Percentiles rank a stretch among this genome's conserved stretches.
Evolutionary conservation across 2,329 filamentous ascomycete genomes (phyloP).

Genomic region (Fusarium papillatum): DNA sequence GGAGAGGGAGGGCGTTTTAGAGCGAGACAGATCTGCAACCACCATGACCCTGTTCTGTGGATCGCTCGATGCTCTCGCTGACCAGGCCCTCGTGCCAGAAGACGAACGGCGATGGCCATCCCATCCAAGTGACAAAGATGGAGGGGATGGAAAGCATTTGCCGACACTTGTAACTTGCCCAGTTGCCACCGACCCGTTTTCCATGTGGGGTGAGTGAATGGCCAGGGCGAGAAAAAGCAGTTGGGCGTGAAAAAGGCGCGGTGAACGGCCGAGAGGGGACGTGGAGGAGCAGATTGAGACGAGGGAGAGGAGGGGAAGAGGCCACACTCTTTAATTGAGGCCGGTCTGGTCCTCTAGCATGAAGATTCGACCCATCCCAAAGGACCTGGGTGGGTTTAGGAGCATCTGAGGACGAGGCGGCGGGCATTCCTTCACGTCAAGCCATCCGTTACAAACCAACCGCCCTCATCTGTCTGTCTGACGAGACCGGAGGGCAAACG

Average conservation of each 20-base stretch:
- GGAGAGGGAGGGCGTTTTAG: constrained; percentile 17
- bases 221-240: constrained; percentile 29
- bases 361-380: neutral
- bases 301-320: constrained; percentile 23
- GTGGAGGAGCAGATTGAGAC: constrained; percentile 14
- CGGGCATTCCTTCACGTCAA: constrained; percentile 7
- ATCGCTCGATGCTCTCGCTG: constrained; percentile 16
- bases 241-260: constrained; percentile 33
- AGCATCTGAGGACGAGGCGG: neutral
- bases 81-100: constrained; percentile 2
- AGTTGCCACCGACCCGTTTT: constrained; percentile 37
- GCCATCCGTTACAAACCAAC: constrained; percentile 3
- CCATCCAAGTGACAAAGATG: constrained; percentile 14
- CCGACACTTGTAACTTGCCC: constrained; percentile 12
- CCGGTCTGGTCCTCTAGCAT: constrained; percentile 4
- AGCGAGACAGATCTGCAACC: constrained; percentile 40
- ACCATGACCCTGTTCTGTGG: constrained; percentile 31
- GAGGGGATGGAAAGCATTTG: constrained; percentile 20
- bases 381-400: neutral
- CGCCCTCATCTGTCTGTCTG: neutral
- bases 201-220: constrained; percentile 39
- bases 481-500: neutral
- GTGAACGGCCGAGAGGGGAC: constrained; percentile 24
- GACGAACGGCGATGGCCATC: constrained; percentile 6
- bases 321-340: constrained; percentile 9